phyloP scores from a whole-genome alignment of 2,329 filamentous ascomycete species.

The Microdochium bolleyi region DNA sequence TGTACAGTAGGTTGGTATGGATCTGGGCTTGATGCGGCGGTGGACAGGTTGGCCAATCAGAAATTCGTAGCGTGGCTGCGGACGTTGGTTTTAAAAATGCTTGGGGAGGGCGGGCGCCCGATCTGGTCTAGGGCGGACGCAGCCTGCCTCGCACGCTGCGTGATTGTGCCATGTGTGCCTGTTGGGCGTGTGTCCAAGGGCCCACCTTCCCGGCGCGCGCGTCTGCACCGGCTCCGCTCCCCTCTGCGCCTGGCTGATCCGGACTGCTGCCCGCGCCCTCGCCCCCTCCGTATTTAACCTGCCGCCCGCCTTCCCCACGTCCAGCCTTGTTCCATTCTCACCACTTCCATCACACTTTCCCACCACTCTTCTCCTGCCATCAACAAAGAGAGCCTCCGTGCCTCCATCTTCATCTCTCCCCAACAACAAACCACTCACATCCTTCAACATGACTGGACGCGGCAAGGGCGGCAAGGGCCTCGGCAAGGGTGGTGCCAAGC shows the following conservation, averaged over 20 bases:
- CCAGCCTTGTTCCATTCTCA: conserved; percentile 6
- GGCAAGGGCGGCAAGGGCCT: conserved; percentile 97
- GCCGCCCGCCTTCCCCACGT: conserved; percentile 8
- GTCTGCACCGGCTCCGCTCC: not conserved
- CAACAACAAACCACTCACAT: conserved; percentile 4
- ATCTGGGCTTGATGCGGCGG: no score
- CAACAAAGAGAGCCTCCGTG: not conserved
- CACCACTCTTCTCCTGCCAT: conserved; percentile 1
- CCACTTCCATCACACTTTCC: conserved; percentile 11
- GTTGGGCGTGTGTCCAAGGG: conserved; percentile 19
- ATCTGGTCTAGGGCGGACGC: not conserved
- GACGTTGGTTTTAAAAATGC: not conserved
- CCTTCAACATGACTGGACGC: conserved; percentile 25
- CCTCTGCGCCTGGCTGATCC: conserved; percentile 14
- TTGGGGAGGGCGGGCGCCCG: not conserved
- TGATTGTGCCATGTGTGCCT: conserved; percentile 5
- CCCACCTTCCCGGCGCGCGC: not conserved
- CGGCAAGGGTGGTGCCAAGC: conserved; percentile 97
- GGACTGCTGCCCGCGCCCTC: conserved; percentile 8
- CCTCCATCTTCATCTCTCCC: conserved; percentile 6
- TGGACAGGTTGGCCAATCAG: not conserved
- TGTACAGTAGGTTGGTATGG: no score
- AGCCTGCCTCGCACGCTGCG: not conserved
- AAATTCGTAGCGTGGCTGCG: not conserved
- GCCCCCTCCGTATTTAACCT: conserved; percentile 8